Base-by-base conservation (phyloP, 1,284 basidiomycete species). In the Lignosus rhinocerotis region DNA sequence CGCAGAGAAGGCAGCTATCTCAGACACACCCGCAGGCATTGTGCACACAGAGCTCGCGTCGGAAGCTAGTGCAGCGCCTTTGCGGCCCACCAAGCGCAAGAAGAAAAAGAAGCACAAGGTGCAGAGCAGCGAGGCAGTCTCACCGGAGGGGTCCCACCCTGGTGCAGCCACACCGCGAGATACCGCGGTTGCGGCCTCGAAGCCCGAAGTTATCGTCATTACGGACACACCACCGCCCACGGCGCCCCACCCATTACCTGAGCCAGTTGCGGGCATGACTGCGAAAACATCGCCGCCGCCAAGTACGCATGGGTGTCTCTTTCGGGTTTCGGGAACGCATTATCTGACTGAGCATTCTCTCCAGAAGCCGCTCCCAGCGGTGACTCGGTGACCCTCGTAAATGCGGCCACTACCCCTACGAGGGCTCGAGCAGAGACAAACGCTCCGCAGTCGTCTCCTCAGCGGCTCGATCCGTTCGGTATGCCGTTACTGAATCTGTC, bases 401-500 rank as follows among this genome's bases (percentile, higher is more conserved):
- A 25, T 14, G 16, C 38, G 17, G 14, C 49, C 14, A 17, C 49
- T 11, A 42, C 49, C 30, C 38, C 49, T 25, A 38, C 14, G 21
- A 25, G 49, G 50, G 14, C 51, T 16, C 30, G 19, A 16, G 34
- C 34, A 2, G 34, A 36, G 9, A 14, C 34, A 32, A 30, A 45
- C 8, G 45, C 43, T 9, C 21, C 44, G 33, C 49, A 46, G 49
- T 41, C 38, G 12, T 49, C 58, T 12, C 50, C 58, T 8, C 44
- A 34, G 30, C 49, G 47, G 14, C 49, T 61, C 31, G 58, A 55
- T 49, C 53, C 55, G 5, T 46, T 53, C 6, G 60, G 53, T 2
- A 41, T 73, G 2, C 79, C 83, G 12, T 60, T 88, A 19, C 73
- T 88, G 31, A 89, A 89, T 62, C 75, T 89, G 12, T 71, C 70